phyloP scores from a whole-genome alignment of 1,284 basidiomycete genomes.

The Athelia psychrophila region DNA sequence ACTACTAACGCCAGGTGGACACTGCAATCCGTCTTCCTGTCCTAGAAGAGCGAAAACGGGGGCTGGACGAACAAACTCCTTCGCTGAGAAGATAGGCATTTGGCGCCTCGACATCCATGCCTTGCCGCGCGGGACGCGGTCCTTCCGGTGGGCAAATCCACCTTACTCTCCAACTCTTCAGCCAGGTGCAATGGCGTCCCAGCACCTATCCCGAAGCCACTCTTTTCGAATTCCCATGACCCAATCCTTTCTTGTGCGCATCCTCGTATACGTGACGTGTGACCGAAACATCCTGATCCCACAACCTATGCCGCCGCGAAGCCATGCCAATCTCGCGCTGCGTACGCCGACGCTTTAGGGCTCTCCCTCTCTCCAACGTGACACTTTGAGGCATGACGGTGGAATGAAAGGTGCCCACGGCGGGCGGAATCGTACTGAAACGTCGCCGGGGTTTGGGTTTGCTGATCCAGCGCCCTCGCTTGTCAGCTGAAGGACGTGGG shows the following conservation, averaged over 20 bases:
- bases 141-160: neutral
- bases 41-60: slow-evolving; percentile 31
- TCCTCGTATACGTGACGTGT: slow-evolving; percentile 17
- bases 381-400: slow-evolving; percentile 17
- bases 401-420: slow-evolving; percentile 39
- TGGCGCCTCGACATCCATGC: too few relatives aligned
- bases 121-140: neutral
- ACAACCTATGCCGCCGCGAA: slow-evolving; percentile 22
- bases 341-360: slow-evolving; percentile 45
- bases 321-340: slow-evolving; percentile 45
- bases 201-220: slow-evolving; percentile 5
- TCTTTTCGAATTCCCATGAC: slow-evolving; percentile 8
- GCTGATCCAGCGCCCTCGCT: slow-evolving; percentile 1
- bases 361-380: slow-evolving; percentile 23
- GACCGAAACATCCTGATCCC: neutral
- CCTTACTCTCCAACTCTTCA: neutral
- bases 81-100: slow-evolving; percentile 17
- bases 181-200: neutral
- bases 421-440: slow-evolving; percentile 41
- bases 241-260: slow-evolving; percentile 31
- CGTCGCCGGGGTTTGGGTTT: slow-evolving; percentile 41
- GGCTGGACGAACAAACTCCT: slow-evolving; percentile 13
- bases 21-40: slow-evolving; percentile 33
- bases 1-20: slow-evolving; percentile 16
- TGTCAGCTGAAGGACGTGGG: slow-evolving; percentile 12